These are phyloP conservation scores for Pseudogymnoascus sp. DNA, from an alignment of 2,329 filamentous ascomycete genomes.

Conservation along the genomic window DNA sequence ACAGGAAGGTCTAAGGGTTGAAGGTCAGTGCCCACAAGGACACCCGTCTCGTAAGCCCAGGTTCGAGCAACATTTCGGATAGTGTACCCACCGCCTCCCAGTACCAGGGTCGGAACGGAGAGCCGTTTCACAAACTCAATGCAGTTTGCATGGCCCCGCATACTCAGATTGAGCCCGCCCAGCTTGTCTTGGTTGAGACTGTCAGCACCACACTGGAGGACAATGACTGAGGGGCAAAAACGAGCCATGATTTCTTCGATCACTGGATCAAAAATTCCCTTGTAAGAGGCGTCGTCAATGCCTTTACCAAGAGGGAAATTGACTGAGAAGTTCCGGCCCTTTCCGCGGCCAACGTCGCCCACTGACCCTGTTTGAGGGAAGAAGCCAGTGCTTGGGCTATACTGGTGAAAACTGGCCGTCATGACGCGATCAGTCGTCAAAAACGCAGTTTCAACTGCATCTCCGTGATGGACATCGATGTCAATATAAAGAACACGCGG, in stretches of 20 bases:
- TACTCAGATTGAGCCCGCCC: slow-evolving; percentile 96
- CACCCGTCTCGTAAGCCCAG: slow-evolving; percentile 94
- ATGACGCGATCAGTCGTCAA: slow-evolving; percentile 89
- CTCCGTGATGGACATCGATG: slow-evolving; percentile 89
- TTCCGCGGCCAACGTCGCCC: slow-evolving; percentile 76
- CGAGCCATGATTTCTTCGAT: slow-evolving; percentile 78
- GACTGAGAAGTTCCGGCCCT: slow-evolving; percentile 80
- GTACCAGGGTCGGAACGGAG: slow-evolving; percentile 73
- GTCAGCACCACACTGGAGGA: slow-evolving; percentile 92
- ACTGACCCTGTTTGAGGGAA: slow-evolving; percentile 88
- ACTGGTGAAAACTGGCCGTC: slow-evolving; percentile 93
- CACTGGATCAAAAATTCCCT: slow-evolving; percentile 83
- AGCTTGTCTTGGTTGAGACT: slow-evolving; percentile 88
- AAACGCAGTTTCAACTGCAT: slow-evolving; percentile 88
- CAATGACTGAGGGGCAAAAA: slow-evolving; percentile 84
- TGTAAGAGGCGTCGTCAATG: slow-evolving; percentile 83
- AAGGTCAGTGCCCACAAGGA: slow-evolving; percentile 77
- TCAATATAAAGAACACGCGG: slow-evolving; percentile 97
- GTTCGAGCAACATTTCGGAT: slow-evolving; percentile 96
- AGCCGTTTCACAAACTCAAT: slow-evolving; percentile 86
- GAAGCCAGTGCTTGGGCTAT: slow-evolving; percentile 62
- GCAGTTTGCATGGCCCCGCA: slow-evolving; percentile 90
- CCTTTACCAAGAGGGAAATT: slow-evolving; percentile 90
- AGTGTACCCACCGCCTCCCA: slow-evolving; percentile 94
- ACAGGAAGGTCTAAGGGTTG: slow-evolving; percentile 67